Evolutionary conservation across 768 basidiomycete genomes (phyloP), one percentile per base, ranked within the genome.

Genomic region (Rhizopogon roseolus): DNA sequence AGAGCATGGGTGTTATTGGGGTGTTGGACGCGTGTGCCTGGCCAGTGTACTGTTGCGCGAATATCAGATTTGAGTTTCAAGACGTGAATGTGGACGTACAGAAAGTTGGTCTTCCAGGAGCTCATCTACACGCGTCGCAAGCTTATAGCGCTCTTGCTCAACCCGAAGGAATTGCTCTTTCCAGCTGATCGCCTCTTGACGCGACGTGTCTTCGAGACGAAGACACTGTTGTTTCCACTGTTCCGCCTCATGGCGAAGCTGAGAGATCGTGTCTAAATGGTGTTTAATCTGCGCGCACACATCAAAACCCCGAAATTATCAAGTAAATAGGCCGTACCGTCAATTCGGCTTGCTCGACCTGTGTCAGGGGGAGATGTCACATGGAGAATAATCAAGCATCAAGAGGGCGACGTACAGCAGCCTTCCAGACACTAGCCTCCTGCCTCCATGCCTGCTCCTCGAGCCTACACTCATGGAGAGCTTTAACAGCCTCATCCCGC

Each of bases 121-220:
- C 51, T 86, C 84, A 42, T 85, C 82, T 9, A 85, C 64, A 40
- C 81, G 75, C 5, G 77, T 76, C 7, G 81, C 73, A 11, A 88
- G 75, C 5, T 75, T 74, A 29, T 76, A 79, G 52, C 86, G 78
- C 53, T 89, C 86, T 52, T 84, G 76, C 56, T 90, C 87, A 42
- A 88, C 85, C 14, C 86, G 81, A 37, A 84, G 71, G 65, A 88
- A 90, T 60, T 88, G 86, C 19, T 88, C 87, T 65, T 90, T 89
- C 88, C 88, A 90, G 60, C 85, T 85, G 50, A 75, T 73, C 0
- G 86, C 80, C 55, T 78, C 76, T 29, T 69, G 70, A 44, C 74
- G 69, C 9, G 76, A 73, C 1, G 74, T 67, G 50, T 79, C 78
- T 49, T 78, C 76, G 28, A 76, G 65, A 28, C 77, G 74, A 19